Evolutionary conservation across 495 filamentous ascomycete species (phyloP), one percentile per base, ranked within the genome.

Genomic region (Penicillium pancosmium): DNA sequence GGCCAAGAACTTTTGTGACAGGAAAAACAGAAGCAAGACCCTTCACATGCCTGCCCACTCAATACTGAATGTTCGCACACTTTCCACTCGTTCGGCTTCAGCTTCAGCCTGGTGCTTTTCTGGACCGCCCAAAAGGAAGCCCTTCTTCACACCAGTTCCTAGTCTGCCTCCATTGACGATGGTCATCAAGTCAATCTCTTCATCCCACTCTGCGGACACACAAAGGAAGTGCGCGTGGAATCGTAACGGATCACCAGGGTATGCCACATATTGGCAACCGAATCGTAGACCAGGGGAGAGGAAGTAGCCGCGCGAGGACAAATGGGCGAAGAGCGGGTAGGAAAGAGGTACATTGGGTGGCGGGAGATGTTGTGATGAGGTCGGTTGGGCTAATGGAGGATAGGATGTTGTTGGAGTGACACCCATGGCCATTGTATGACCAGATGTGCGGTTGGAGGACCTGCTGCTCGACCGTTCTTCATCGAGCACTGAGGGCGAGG

Each of bases 61-160:
- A 60, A 93, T 82, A 65, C 85, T 89, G 67, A 93, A 93, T 0
- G 86, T 81, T 49, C 89, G 81, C 5, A 89, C 85, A 43, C 56
- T 72, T 15, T 69, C 63, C 4, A 64, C 53, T 7, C 64, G 62
- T 33, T 67, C 58, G n/a, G 57, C 61, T 55, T 69, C 64, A 15
- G 59, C 61, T 35, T 67, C 63, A 16, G 73, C 65, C 5, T 40
- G 56, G n/a, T 67, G 63, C 50, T 75, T 68, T 19, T 70, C 67
- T 13, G 72, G 67, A 3, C 92, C 93, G 9, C 94, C 94, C 63
- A 98, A 79, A 53, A 98, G 75, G 72, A 89, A 97, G 3, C 89
- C 89, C 74, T 98, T 98, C 77, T 98, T 98, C 34, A 98, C 95
- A 43, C 90, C 89, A 13, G 95, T 98, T 1, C 91, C 94, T 60